These are phyloP conservation scores for Helichrysum umbraculigerum DNA, from an alignment of 129 eudicot genomes.

Conservation along the genomic window DNA sequence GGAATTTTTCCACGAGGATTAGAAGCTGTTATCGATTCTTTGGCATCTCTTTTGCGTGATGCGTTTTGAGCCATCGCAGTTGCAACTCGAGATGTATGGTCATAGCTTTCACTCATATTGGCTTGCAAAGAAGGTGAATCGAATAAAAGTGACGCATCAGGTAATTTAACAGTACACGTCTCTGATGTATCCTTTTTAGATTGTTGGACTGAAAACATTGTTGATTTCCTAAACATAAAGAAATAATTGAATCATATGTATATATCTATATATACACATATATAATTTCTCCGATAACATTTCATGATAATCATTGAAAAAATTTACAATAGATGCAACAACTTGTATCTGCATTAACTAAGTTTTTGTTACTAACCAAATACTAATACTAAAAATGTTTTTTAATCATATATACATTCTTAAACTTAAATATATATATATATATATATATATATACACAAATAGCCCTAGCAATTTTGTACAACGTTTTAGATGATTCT, in stretches of 20 bases:
- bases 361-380: background rate
- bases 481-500: background rate
- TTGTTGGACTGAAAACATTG: constrained; percentile 37
- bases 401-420: background rate
- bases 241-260: constrained; percentile 17
- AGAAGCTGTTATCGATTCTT: constrained; percentile 36
- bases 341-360: background rate
- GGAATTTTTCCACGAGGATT: constrained; percentile 65
- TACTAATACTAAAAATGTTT: no score
- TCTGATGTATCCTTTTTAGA: constrained; percentile 25
- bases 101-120: constrained; percentile 38
- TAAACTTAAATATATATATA: no score
- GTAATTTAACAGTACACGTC: constrained; percentile 52
- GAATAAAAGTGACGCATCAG: constrained; percentile 75
- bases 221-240: constrained; percentile 32
- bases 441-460: no score
- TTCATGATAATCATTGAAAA: background rate
- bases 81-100: constrained; percentile 87
- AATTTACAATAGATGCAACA: background rate
- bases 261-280: background rate
- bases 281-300: background rate
- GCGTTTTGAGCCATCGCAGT: constrained; percentile 86
- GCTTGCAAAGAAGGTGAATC: constrained; percentile 56
- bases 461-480: background rate
- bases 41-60: constrained; percentile 60